Evolutionary conservation across 2,329 filamentous ascomycete genomes (phyloP).

Genomic region (Fusarium oligoseptatum): DNA sequence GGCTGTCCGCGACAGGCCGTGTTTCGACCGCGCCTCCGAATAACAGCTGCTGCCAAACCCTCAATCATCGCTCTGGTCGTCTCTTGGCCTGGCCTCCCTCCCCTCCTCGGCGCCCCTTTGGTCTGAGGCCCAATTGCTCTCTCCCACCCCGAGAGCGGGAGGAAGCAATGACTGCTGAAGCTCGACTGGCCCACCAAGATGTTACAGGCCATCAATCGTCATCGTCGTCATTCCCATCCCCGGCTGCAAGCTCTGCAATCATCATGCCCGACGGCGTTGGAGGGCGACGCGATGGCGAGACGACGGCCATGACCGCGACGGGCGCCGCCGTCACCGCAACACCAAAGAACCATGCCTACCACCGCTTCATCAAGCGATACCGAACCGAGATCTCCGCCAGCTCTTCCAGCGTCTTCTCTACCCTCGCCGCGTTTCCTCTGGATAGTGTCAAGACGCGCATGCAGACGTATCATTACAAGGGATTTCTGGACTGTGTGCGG

Average conservation of each 20-base stretch:
- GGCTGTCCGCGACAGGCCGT: slow-evolving; percentile 43
- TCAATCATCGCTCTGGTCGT: slow-evolving; percentile 2
- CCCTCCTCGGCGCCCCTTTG: slow-evolving; percentile 15
- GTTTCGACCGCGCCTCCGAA: slow-evolving; percentile 46
- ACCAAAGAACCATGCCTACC: slow-evolving; percentile 29
- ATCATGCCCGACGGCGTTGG: slow-evolving; percentile 46
- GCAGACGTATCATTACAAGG: slow-evolving; percentile 86
- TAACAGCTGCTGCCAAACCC: slow-evolving; percentile 27
- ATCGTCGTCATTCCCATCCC: slow-evolving; percentile 44
- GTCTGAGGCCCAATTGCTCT: slow-evolving; percentile 41
- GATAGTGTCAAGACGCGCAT: slow-evolving; percentile 92
- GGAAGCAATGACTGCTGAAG: slow-evolving; percentile 55
- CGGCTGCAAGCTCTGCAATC: slow-evolving; percentile 44
- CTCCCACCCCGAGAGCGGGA: slow-evolving; percentile 35
- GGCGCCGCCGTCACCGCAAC: slow-evolving; percentile 25
- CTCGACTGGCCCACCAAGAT: slow-evolving; percentile 55
- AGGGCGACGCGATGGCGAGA: slow-evolving; percentile 48
- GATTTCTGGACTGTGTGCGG: slow-evolving; percentile 79
- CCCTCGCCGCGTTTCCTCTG: slow-evolving; percentile 84
- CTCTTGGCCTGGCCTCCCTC: slow-evolving; percentile 7
- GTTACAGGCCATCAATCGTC: slow-evolving; percentile 51
- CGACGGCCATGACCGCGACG: slow-evolving; percentile 41
- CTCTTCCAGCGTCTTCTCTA: slow-evolving; percentile 82
- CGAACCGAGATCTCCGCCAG: slow-evolving; percentile 85
- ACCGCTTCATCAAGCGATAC: slow-evolving; percentile 76